Evolutionary conservation across 208 protist species (phyloP).

Genomic region (Angomonas deanei): DNA sequence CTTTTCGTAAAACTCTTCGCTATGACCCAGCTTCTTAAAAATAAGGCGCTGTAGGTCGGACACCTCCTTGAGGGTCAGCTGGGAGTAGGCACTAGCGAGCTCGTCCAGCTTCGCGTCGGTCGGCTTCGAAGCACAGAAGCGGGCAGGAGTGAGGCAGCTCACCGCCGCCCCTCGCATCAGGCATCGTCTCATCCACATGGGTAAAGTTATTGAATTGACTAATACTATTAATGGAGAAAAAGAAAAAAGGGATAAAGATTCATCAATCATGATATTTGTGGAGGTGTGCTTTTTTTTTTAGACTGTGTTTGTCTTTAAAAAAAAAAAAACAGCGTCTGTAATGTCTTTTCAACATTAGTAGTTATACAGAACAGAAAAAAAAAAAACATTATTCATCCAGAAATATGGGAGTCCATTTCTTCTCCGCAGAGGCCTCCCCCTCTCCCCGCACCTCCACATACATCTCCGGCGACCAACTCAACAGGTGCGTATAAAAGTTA

Average conservation of each 20-base stretch:
- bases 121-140: conserved; percentile 26
- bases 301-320: no score
- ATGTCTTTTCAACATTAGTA: no score
- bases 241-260: no score
- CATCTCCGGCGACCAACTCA: conserved; percentile 79
- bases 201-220: no score
- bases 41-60: conserved; percentile 84
- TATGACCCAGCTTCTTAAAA: conserved; percentile 89
- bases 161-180: conserved; percentile 8
- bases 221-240: no score
- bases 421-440: no score
- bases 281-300: no score
- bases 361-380: no score
- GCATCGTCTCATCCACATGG: neutral
- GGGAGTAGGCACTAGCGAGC: conserved; percentile 65
- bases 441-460: conserved; percentile 45
- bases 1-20: conserved; percentile 89
- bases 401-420: no score
- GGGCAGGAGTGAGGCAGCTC: conserved; percentile 12
- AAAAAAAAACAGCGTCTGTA: no score
- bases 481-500: conserved; percentile 79
- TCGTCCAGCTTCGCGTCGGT: conserved; percentile 63
- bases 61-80: conserved; percentile 84
- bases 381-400: no score
- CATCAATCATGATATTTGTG: no score